Evolutionary conservation across 352 stramenopile genomes (phyloP), one percentile per base, ranked within the genome.

Genomic region (Phytophthora citricola): DNA sequence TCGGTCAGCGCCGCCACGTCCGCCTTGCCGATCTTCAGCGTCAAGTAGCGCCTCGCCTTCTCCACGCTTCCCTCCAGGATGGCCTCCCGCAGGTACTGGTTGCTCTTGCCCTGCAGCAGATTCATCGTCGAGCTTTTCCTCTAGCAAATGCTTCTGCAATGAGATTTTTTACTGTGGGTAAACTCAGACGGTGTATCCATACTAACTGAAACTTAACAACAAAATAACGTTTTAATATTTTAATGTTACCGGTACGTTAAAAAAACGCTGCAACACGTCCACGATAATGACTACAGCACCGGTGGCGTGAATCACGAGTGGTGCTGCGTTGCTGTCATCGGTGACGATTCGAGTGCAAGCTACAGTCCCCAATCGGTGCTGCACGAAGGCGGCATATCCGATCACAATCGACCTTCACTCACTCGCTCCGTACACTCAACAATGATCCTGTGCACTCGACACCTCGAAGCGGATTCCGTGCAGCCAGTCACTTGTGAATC

Each of bases 31-130:
- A 94, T 91, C 73, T 90, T 90, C 45, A 93, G 78, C 51, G 87
- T 94, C 53, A 94, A 71, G 52, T 94, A 93, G 34, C 83, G 84
- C 11, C 86, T 76, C 63, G 80, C 71, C 69, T 94, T 94, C 57
- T 94, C 87, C 59, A 93, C 74, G 38, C 83, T 92, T 22, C 83
- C 83, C 56, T 94, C 87, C 20, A 94, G 76, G 66, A 94, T 94
- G 17, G 87, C 83, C 48, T 94, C 87, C 36, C 84, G 84, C 50
- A 94, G 71, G 68, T 90, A 93, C 71, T 93, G 85, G 63, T 94
- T 94, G 69, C 85, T 94, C 79, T 93, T 94, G 55, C 82, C 81
- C 65, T 94, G 84, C 66, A 94, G 76, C 52, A 94, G 64, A 61
- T 94, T 94, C 86, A 94, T 93, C 31, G 5, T 49, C 29, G 27